These are phyloP conservation scores for Penicillium arizonense DNA, from an alignment of 495 filamentous ascomycete species.

Conservation along the genomic window DNA sequence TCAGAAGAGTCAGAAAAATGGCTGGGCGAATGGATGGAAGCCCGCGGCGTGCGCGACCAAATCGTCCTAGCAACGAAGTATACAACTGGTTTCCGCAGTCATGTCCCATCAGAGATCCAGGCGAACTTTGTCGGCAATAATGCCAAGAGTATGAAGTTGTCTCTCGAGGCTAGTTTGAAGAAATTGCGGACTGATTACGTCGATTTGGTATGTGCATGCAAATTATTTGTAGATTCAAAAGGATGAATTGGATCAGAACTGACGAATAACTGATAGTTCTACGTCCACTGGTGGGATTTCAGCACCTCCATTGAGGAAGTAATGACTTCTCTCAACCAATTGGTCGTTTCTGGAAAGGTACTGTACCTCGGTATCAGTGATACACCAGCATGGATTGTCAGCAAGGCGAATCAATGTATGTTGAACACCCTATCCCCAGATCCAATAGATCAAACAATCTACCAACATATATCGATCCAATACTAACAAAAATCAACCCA, in stretches of 20 bases:
- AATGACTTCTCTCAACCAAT: slow-evolving; percentile 64
- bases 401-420: slow-evolving; percentile 57
- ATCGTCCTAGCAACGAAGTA: slow-evolving; percentile 76
- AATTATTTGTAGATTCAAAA: too few relatives aligned
- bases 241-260: too few relatives aligned
- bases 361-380: slow-evolving; percentile 69
- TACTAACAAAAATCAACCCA: background rate
- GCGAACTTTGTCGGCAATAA: slow-evolving; percentile 59
- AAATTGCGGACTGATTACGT: slow-evolving; percentile 66
- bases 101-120: slow-evolving; percentile 39
- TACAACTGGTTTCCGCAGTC: slow-evolving; percentile 40
- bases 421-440: background rate
- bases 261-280: slow-evolving; percentile 16
- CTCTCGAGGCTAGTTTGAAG: slow-evolving; percentile 52
- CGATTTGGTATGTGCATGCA: slow-evolving; percentile 38
- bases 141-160: slow-evolving; percentile 55
- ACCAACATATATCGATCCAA: too few relatives aligned
- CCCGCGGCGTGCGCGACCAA: slow-evolving; percentile 51
- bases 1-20: slow-evolving; percentile 65
- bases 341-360: slow-evolving; percentile 62
- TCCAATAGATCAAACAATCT: too few relatives aligned
- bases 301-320: slow-evolving; percentile 62
- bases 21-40: slow-evolving; percentile 75
- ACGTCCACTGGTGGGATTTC: slow-evolving; percentile 69
- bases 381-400: slow-evolving; percentile 68